These are phyloP conservation scores for Hymenoscyphus occultus DNA, from an alignment of 2,329 filamentous ascomycete species.

Conservation along the genomic window DNA sequence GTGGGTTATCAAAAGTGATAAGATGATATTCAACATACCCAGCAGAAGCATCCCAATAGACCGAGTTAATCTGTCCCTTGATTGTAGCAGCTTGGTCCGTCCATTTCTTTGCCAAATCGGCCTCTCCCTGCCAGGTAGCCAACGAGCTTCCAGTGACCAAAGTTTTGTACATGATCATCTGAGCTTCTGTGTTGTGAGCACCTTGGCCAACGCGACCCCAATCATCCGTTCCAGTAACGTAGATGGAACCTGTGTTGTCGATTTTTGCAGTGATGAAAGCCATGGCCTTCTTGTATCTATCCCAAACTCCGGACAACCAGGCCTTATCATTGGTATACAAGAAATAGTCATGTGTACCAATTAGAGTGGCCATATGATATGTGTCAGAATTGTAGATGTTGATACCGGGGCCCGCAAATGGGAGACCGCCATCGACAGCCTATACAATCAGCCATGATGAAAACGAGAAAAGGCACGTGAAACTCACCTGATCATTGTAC, in stretches of 20 bases:
- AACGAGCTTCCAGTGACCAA: constrained; percentile 46
- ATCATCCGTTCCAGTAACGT: constrained; percentile 31
- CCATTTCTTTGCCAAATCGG: constrained; percentile 20
- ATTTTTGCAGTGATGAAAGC: constrained; percentile 43
- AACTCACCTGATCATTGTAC: constrained; percentile 37
- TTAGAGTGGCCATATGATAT: constrained; percentile 57
- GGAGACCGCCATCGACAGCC: constrained; percentile 42
- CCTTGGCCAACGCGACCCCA: constrained; percentile 33
- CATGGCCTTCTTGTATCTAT: constrained; percentile 48
- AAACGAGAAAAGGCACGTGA: not conserved
- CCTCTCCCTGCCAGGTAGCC: constrained; percentile 41
- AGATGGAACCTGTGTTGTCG: constrained; percentile 37
- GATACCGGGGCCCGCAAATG: constrained; percentile 49
- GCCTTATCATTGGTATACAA: constrained; percentile 51
- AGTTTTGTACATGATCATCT: constrained; percentile 42
- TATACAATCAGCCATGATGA: constrained; percentile 13
- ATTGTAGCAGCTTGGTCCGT: constrained; percentile 20
- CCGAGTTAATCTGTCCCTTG: constrained; percentile 25
- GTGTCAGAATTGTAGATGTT: constrained; percentile 44
- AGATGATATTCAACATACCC: constrained; percentile 20
- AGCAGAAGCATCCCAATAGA: constrained; percentile 24
- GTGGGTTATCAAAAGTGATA: constrained; percentile 1
- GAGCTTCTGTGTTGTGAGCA: constrained; percentile 34
- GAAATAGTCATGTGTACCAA: constrained; percentile 57
- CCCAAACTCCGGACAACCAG: constrained; percentile 48